Evolutionary conservation across 805 yeast genomes (phyloP).

Genomic region (Ogataea parapolymorpha): DNA sequence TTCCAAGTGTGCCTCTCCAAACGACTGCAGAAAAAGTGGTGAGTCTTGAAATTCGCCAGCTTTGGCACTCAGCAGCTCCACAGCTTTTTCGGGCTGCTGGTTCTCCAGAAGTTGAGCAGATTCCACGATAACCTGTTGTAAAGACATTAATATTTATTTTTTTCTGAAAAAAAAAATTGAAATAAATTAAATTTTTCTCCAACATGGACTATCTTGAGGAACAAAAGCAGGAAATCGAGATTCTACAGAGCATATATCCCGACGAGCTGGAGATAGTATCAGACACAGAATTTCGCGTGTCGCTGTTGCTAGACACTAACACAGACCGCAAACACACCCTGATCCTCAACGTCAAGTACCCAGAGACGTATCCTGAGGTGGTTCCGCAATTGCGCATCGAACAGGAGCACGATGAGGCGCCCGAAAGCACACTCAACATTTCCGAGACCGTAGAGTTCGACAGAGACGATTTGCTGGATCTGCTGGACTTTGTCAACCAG

Average conservation of each 20-base stretch:
- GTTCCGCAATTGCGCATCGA: constrained; percentile 55
- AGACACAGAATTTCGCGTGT: constrained; percentile 52
- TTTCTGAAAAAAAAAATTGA: neutral
- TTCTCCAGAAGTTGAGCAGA: constrained; percentile 40
- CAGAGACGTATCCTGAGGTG: constrained; percentile 78
- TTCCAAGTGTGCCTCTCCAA: constrained; percentile 80
- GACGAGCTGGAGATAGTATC: constrained; percentile 65
- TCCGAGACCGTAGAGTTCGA: constrained; percentile 59
- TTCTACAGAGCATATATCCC: constrained; percentile 87
- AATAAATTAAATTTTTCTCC: constrained; percentile 1
- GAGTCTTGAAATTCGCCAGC: constrained; percentile 35
- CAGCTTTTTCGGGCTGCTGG: constrained; percentile 53
- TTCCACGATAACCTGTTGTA: constrained; percentile 12
- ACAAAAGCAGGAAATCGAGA: constrained; percentile 86
- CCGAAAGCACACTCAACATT: constrained; percentile 45
- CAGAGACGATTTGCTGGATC: constrained; percentile 40
- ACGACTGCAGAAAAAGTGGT: constrained; percentile 47
- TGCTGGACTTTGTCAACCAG: constrained; percentile 41
- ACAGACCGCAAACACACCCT: constrained; percentile 57
- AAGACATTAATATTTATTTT: constrained; percentile 1
- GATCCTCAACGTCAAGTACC: constrained; percentile 61
- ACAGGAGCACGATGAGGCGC: constrained; percentile 45
- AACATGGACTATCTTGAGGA: constrained; percentile 77
- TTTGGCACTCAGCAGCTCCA: constrained; percentile 43
- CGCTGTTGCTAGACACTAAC: constrained; percentile 63